Evolutionary conservation across 163 green algal species (phyloP), one percentile per base, ranked within the genome.

Genomic region (Scenedesmus sp.): DNA sequence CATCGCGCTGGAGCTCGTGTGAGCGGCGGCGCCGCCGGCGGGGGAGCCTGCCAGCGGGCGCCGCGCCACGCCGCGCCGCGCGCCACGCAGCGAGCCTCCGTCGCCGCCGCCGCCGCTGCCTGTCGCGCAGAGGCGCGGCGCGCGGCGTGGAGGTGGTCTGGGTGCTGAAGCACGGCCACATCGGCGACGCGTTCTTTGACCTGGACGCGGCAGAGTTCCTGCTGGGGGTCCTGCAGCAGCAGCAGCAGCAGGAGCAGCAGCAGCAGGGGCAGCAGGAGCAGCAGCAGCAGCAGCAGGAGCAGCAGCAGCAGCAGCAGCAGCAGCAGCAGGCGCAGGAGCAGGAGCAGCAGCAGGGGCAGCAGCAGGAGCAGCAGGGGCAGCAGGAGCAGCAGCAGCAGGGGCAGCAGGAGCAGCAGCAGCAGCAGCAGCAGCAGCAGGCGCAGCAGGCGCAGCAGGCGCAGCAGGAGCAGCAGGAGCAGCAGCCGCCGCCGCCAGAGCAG

Each of bases 101-200:
- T 28, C 47, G 65, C 33, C 48, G 39, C 34, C 64, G 24, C 58
- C 20, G n/a, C 63, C 48, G 73, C 34, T 62, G 48, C 73, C 42
- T 29, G 29, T 66, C 29, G 31, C 15, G 29, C 80, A 92, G 85
- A 10, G 63, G 86, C 20, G 77, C 79, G 53, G 67, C 91, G n/a
- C 47, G 48, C 39, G 75, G 73, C 0, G 24, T 91, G 44, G 88
- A 97, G 53, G 80, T 96, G 13, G 84, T 93, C 1, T 97, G 93
- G 93, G 86, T 88, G 26, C 56, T 95, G 36, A 90, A 89, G 73
- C 93, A 98, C 45, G 84, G 28, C 0, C 89, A 96, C 80, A 91
- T 98, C 24, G 93, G 93, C 1, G 94, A 97, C 63, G 91, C 94
- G 1, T 96, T 97, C 75, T 97, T 98, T 60, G 94, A 97, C 62